Conservation (phyloP, 352 stramenopile species). For the Salisapilia sapeloensis region DNA sequence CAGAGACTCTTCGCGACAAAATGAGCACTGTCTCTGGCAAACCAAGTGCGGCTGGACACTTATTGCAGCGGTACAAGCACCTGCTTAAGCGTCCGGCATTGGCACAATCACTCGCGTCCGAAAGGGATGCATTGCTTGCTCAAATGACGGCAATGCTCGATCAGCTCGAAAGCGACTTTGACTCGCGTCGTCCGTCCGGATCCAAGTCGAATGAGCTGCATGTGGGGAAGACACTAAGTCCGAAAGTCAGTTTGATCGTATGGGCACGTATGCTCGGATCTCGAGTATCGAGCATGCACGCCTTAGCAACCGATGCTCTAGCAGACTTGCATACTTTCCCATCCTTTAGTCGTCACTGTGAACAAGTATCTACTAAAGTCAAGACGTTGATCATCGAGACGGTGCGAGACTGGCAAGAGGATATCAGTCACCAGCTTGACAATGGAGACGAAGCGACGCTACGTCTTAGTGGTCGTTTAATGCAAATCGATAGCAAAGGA, state of each 20-base stretch:
- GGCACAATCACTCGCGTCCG: constrained; percentile 42
- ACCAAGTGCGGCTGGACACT: constrained; percentile 40
- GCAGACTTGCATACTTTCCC: constrained; percentile 45
- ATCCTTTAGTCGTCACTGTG: constrained; percentile 26
- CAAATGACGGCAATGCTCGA: constrained; percentile 77
- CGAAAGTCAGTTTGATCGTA: constrained; percentile 69
- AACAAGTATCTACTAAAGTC: constrained; percentile 29
- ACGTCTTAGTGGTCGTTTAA: constrained; percentile 70
- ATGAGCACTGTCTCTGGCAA: constrained; percentile 40
- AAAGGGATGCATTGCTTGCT: constrained; percentile 78
- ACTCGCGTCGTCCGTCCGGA: constrained; percentile 13
- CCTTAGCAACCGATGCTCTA: constrained; percentile 32
- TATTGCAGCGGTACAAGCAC: constrained; percentile 78
- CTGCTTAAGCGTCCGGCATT: constrained; percentile 70
- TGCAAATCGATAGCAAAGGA: constrained; percentile 83
- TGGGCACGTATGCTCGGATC: constrained; percentile 62
- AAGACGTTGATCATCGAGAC: constrained; percentile 57
- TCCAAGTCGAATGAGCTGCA: constrained; percentile 16
- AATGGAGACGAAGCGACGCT: constrained; percentile 39
- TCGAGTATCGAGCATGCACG: constrained; percentile 34
- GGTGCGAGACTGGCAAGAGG: constrained; percentile 74
- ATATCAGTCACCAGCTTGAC: constrained; percentile 49
- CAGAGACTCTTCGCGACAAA: constrained; percentile 58
- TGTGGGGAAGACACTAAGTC: constrained; percentile 68
- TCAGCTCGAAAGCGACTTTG: constrained; percentile 79